These are phyloP conservation scores for Comarum palustre DNA, from an alignment of 306 rosid genomes.

Conservation along the genomic window DNA sequence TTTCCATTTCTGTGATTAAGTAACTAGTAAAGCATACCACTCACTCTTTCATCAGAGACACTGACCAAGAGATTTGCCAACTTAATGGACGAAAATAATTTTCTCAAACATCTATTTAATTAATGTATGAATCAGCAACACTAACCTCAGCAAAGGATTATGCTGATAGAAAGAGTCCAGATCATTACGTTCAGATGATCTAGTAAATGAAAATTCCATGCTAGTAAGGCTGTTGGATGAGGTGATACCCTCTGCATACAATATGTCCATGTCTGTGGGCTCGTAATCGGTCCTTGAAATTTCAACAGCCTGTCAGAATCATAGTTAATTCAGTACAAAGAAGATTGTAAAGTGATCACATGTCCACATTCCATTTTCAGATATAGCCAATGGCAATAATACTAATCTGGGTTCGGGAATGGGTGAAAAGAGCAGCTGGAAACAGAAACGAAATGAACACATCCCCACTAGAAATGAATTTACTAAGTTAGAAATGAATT, in stretches of 20 bases:
- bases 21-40: not conserved
- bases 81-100: not conserved
- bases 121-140: not conserved
- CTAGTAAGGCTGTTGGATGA: slow-evolving; percentile 49
- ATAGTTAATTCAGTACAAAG: slow-evolving; percentile 3
- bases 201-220: slow-evolving; percentile 58
- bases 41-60: not conserved
- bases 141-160: slow-evolving; percentile 51
- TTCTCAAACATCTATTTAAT: not conserved
- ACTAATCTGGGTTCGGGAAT: not conserved
- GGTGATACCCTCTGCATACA: slow-evolving; percentile 72
- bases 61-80: slow-evolving; percentile 10
- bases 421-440: not conserved
- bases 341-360: not conserved
- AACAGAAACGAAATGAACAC: not conserved
- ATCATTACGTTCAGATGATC: slow-evolving; percentile 28
- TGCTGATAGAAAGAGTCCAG: slow-evolving; percentile 36
- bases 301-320: slow-evolving; percentile 56
- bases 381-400: not conserved
- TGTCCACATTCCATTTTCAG: slow-evolving; percentile 18
- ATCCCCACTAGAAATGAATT: not conserved
- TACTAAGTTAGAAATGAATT: not conserved
- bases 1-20: not conserved
- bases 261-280: slow-evolving; percentile 65
- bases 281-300: slow-evolving; percentile 55